phyloP scores from a whole-genome alignment of 176 grass and related monocot genomes.

The sorghum (Sorghum bicolor) region DNA sequence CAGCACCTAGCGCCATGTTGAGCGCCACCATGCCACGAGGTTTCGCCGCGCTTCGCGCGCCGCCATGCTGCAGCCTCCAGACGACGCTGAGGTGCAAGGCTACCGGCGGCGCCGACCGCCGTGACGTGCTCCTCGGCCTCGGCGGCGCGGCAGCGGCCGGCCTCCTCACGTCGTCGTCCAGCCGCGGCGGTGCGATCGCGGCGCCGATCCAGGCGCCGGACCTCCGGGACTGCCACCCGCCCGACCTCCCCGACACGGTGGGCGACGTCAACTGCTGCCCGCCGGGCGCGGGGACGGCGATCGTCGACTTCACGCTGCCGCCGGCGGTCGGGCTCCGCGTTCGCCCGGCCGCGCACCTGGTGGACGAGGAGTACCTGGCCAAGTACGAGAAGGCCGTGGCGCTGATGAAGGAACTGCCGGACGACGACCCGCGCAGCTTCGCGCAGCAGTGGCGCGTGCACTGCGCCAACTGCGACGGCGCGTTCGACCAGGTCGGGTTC shows the following conservation, averaged over 20 bases:
- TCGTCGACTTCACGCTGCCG: slow-evolving; percentile 56
- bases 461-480: slow-evolving; percentile 55
- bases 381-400: slow-evolving; percentile 59
- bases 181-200: slow-evolving; percentile 14
- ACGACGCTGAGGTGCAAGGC: neutral
- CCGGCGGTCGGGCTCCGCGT: slow-evolving; percentile 39
- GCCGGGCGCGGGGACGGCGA: neutral
- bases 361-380: slow-evolving; percentile 33
- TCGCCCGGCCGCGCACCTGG: slow-evolving; percentile 56
- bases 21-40: neutral
- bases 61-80: neutral
- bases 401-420: slow-evolving; percentile 63
- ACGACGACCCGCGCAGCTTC: slow-evolving; percentile 78
- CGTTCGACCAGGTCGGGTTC: slow-evolving; percentile 59
- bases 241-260: slow-evolving; percentile 30
- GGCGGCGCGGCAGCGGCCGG: slow-evolving; percentile 37
- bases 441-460: slow-evolving; percentile 55
- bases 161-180: slow-evolving; percentile 12
- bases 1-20: neutral
- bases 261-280: slow-evolving; percentile 45
- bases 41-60: neutral
- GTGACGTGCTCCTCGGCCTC: slow-evolving; percentile 56
- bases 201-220: slow-evolving; percentile 56
- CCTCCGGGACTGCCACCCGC: slow-evolving; percentile 32
- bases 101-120: slow-evolving; percentile 39